Evolutionary conservation across 768 basidiomycete species (phyloP), one percentile per base, ranked within the genome.

Genomic region (Termitomyces sp.): DNA sequence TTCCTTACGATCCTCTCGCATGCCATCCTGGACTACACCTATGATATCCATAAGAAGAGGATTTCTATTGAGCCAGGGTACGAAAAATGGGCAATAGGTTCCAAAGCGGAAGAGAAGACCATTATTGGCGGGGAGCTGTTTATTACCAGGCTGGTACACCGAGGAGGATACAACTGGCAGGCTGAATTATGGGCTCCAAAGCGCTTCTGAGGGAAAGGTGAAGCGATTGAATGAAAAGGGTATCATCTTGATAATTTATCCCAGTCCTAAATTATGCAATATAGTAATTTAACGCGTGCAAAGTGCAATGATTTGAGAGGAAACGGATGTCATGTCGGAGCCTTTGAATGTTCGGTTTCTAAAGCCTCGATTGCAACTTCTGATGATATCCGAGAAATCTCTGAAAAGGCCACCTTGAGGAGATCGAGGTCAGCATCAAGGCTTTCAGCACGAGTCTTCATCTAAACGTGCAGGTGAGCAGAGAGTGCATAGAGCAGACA

Each of bases 371-470:
- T 67, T 5, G 84, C 78, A 7, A 88, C 78, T 61, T 91, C 86
- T 2, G 86, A 77, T 5, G 82, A 80, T 12, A 94, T 76, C 33
- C 91, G 76, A 15, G 91, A 93, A 29, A 94, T 93, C 63, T 94
- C 91, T 7, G 88, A 91, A 64, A 94, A 94, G 0, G 91, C 90
- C 18, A 75, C 83, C 64, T 82, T 82, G 42, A 96, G 80, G 20
- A 86, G 76, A 63, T 96, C 93, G 12, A 96, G 79, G 66, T 94
- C 90, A 4, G 80, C 76, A 63, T 96, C 93, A 12, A 94, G 80
- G 49, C 85, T 84, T 66, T 95, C 93, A 2, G 94, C 91, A 12
- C 90, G 82, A 6, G 81, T 79, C 69, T 93, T 95, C 86, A 96
- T 93, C 93, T 94, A 60, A 13, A 10, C 39, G 44, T n/a, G 49